Percentiles rank a stretch among this genome's conserved stretches.
Evolutionary conservation across 345 rosid species (phyloP).

Genomic region (Hibiscus syriacus): DNA sequence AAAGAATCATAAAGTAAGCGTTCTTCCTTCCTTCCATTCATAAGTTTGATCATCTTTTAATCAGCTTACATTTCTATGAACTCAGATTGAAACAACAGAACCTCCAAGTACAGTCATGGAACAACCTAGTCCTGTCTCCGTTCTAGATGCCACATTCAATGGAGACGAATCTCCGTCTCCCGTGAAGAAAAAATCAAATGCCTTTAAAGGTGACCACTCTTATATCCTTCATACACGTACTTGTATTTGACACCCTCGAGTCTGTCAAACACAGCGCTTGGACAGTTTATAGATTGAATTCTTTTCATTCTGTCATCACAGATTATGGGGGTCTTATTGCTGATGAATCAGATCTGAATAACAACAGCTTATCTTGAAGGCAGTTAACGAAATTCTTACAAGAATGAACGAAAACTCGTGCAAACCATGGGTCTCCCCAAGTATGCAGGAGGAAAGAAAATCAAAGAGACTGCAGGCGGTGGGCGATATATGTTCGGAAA

Average conservation of each 20-base stretch:
- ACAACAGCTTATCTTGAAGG: conserved; percentile 61
- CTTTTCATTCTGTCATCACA: conserved; percentile 18
- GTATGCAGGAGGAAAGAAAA: no score
- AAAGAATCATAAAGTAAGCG: conserved; percentile 35
- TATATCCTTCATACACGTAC: conserved; percentile 2
- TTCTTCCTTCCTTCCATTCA: conserved; percentile 18
- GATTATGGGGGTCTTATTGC: conserved; percentile 37
- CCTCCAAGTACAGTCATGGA: conserved; percentile 38
- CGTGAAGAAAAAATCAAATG: conserved; percentile 56
- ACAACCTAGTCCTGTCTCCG: conserved; percentile 93
- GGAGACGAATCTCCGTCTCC: conserved; percentile 84
- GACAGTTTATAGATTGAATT: neutral
- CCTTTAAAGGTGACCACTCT: conserved; percentile 57
- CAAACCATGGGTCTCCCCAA: no score
- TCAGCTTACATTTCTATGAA: conserved; percentile 20
- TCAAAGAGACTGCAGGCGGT: conserved; percentile 40
- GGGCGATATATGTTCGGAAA: conserved; percentile 52
- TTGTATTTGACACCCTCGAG: neutral
- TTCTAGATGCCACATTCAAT: conserved; percentile 70
- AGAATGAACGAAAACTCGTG: no score
- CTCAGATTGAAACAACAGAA: conserved; percentile 43
- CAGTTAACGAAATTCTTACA: conserved; percentile 55
- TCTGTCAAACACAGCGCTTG: neutral
- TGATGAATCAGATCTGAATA: conserved; percentile 31
- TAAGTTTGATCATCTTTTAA: conserved; percentile 12